Evolutionary conservation across 2,329 filamentous ascomycete species (phyloP), one percentile per base, ranked within the genome.

Genomic region (Trichoderma citrinoviride): DNA sequence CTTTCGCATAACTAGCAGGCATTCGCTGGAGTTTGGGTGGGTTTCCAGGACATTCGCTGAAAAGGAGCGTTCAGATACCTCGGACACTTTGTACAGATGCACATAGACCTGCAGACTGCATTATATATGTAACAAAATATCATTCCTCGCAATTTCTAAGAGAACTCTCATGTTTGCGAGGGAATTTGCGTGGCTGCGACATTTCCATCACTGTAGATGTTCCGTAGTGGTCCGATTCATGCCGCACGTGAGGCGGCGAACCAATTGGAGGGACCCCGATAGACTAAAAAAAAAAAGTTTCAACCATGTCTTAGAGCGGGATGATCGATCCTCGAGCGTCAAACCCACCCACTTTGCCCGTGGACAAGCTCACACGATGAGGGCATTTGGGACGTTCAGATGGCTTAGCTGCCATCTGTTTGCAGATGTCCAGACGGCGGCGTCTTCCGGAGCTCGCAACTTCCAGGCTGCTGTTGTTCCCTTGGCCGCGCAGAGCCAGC

Each of bases 361-460:
- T 52, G 47, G 41, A 61, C 61, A 60, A 62, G 64, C 49, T 64
- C 47, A 67, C 73, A 76, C 70, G 63, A 79, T 79, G 78, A 79
- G 75, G 73, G 76, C 74, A 69, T 72, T 75, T 64, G 72, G 74
- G 71, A 72, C 75, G 66, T 71, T 72, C 73, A 78, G 77, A 74
- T 78, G 77, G 77, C 77, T 78, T 69, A 77, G 74, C 70, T 74
- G 77, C 72, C 77, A 73, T 73, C 73, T 78, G 71, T 62, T 77
- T 46, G 67, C 70, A 53, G 72, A 74, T 65, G 67, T 70, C 23
- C 71, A 71, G 68, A 72, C 73, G 67, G 63, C 67, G 52, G 71
- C 33, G 33, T 37, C 67, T 67, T 70, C 70, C 25, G 71, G 68
- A 53, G 65, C 68, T 57, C 71, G 74, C 61, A 70, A 71, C 44